Percentiles rank a stretch among this genome's conserved stretches.
Evolutionary conservation across 352 stramenopile genomes (phyloP).

Genomic region (Globisporangium rhizosaccharum): DNA sequence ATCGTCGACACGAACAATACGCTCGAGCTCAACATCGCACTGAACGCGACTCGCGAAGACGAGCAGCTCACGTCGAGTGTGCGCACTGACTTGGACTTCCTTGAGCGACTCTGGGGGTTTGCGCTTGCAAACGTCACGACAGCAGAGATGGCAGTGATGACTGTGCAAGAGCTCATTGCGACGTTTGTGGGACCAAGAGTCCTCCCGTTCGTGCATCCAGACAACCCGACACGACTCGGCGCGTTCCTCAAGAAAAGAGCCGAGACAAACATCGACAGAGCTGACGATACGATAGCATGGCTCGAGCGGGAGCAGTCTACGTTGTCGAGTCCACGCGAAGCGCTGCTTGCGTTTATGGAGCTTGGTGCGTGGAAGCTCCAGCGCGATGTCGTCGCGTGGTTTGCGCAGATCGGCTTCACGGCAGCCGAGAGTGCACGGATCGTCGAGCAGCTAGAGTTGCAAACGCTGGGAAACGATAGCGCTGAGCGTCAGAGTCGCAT

Average conservation of each 20-base stretch:
- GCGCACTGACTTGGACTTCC: constrained; percentile 12
- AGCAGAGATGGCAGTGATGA: constrained; percentile 1
- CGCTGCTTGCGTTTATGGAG: constrained; percentile 9
- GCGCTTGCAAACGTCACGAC: neutral
- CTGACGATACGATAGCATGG: neutral
- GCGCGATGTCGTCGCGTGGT: constrained; percentile 11
- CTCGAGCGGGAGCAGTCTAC: neutral
- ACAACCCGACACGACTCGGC: constrained; percentile 10
- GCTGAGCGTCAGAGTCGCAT: neutral
- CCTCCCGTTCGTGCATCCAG: constrained; percentile 12
- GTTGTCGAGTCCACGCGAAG: constrained; percentile 3
- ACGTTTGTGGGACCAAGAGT: constrained; percentile 3
- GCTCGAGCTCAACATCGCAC: constrained; percentile 11
- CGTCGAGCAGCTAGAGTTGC: constrained; percentile 6
- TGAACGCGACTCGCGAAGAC: constrained; percentile 4
- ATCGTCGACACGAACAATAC: constrained; percentile 12
- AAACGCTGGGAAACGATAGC: neutral
- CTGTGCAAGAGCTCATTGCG: constrained; percentile 11
- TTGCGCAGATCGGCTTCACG: constrained; percentile 17
- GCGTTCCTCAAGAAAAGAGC: constrained; percentile 7
- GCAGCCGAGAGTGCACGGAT: constrained; percentile 4
- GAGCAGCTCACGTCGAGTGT: neutral
- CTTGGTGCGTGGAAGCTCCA: constrained; percentile 16
- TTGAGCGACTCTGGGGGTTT: constrained; percentile 19
- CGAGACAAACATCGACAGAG: neutral